A percentile compares a stretch with the other conserved stretches of the same genome.
Conservation (phyloP, 495 filamentous ascomycete genomes). For the Podospora fimiseda region DNA sequence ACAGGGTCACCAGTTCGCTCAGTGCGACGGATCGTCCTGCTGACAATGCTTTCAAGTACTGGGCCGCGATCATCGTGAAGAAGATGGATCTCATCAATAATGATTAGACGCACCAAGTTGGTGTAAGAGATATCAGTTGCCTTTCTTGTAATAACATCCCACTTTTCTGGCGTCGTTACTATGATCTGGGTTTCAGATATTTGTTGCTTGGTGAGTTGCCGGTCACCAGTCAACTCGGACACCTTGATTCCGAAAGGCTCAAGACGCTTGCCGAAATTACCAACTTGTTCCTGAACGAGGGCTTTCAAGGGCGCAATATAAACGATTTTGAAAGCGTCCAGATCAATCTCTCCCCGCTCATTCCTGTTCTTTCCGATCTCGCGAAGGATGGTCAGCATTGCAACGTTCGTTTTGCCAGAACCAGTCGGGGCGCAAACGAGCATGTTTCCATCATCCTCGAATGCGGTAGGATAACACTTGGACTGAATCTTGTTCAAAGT, state of each 20-base stretch:
- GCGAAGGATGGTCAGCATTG: constrained; percentile 91
- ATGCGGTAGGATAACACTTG: constrained; percentile 82
- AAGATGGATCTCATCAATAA: constrained; percentile 97
- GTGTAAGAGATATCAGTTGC: constrained; percentile 96
- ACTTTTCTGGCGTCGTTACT: constrained; percentile 98
- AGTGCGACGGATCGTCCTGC: constrained; percentile 81
- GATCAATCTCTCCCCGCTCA: constrained; percentile 78
- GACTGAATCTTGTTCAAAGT: constrained; percentile 94
- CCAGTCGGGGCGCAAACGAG: constrained; percentile 95
- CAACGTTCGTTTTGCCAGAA: constrained; percentile 97
- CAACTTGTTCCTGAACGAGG: constrained; percentile 92
- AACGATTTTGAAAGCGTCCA: constrained; percentile 96
- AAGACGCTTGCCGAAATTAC: constrained; percentile 88
- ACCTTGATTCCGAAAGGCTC: constrained; percentile 89
- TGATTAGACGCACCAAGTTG: constrained; percentile 86
- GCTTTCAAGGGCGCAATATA: constrained; percentile 94
- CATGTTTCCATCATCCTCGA: constrained; percentile 94
- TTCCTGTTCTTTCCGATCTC: constrained; percentile 96
- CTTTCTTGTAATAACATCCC: constrained; percentile 98
- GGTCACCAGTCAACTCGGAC: constrained; percentile 90
- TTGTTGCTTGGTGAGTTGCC: constrained; percentile 97
- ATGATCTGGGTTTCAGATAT: constrained; percentile 98
- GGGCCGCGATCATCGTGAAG: constrained; percentile 96
- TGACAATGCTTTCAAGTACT: constrained; percentile 94
- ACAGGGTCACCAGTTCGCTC: constrained; percentile 92